Evolutionary conservation across 192 early-diverging fungal genomes (phyloP).

Genomic region (Mortierella hygrophila): DNA sequence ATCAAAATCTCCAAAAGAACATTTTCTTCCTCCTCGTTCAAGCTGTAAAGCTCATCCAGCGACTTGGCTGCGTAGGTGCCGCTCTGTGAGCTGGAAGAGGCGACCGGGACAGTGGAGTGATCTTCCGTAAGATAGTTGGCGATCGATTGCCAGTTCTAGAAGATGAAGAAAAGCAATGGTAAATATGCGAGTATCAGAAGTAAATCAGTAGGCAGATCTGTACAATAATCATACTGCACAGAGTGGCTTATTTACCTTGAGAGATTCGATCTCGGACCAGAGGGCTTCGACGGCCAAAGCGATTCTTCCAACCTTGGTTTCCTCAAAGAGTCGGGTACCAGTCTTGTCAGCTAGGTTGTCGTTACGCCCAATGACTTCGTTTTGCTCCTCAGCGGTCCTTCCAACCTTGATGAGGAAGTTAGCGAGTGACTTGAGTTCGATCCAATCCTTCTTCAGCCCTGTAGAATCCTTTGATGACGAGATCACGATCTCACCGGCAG

Average conservation of each 20-base stretch:
- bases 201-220: not conserved
- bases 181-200: not conserved
- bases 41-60: slow-evolving; percentile 55
- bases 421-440: slow-evolving; percentile 62
- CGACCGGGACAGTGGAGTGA: slow-evolving; percentile 19
- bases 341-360: slow-evolving; percentile 8
- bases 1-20: slow-evolving; percentile 64
- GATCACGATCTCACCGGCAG: slow-evolving; percentile 29
- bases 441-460: slow-evolving; percentile 56
- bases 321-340: slow-evolving; percentile 38
- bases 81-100: not conserved
- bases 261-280: slow-evolving; percentile 47
- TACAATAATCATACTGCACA: not conserved
- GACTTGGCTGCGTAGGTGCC: slow-evolving; percentile 11
- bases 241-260: slow-evolving; percentile 28
- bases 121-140: slow-evolving; percentile 64
- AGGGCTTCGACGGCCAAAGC: slow-evolving; percentile 57
- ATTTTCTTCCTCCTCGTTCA: slow-evolving; percentile 68
- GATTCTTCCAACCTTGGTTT: slow-evolving; percentile 55
- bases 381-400: slow-evolving; percentile 17
- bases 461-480: not conserved
- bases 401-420: slow-evolving; percentile 59
- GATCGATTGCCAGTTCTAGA: slow-evolving; percentile 64
- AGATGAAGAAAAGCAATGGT: not conserved
- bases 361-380: slow-evolving; percentile 7